Evolutionary conservation across 2,329 filamentous ascomycete species (phyloP).

Genomic region (Neonectria hederae): DNA sequence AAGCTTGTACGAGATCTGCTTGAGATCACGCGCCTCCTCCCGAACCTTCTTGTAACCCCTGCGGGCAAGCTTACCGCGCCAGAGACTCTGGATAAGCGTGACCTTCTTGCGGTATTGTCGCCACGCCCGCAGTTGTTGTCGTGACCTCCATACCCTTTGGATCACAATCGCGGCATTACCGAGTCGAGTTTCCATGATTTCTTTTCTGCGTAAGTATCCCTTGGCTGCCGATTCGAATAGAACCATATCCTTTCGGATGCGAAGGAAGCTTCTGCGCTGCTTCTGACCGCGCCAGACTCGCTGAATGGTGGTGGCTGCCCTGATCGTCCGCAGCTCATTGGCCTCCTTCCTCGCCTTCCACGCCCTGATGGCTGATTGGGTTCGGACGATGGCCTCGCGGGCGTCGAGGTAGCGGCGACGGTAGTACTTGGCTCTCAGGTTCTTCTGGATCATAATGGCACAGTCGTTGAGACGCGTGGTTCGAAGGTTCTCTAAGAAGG

Average conservation of each 20-base stretch:
- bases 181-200: conserved; percentile 92
- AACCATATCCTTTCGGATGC: conserved; percentile 84
- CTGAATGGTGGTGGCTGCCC: conserved; percentile 93
- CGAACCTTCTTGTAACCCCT: conserved; percentile 88
- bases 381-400: conserved; percentile 79
- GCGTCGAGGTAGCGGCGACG: conserved; percentile 90
- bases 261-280: conserved; percentile 81
- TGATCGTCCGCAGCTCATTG: conserved; percentile 82
- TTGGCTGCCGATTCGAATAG: conserved; percentile 90
- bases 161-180: conserved; percentile 92
- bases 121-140: conserved; percentile 82
- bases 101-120: conserved; percentile 90
- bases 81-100: conserved; percentile 89
- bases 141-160: conserved; percentile 87
- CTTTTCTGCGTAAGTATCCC: conserved; percentile 88
- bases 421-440: conserved; percentile 94
- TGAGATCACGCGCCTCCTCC: conserved; percentile 96
- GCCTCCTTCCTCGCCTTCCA: conserved; percentile 80
- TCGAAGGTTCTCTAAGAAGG: conserved; percentile 93
- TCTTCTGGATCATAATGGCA: conserved; percentile 99
- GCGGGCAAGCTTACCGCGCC: conserved; percentile 85
- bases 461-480: conserved; percentile 91
- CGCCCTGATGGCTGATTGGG: conserved; percentile 82
- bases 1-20: conserved; percentile 99
- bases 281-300: conserved; percentile 93